These are phyloP conservation scores for Eucalyptus pauciflora DNA, from an alignment of 345 rosid species.

Conservation along the genomic window DNA sequence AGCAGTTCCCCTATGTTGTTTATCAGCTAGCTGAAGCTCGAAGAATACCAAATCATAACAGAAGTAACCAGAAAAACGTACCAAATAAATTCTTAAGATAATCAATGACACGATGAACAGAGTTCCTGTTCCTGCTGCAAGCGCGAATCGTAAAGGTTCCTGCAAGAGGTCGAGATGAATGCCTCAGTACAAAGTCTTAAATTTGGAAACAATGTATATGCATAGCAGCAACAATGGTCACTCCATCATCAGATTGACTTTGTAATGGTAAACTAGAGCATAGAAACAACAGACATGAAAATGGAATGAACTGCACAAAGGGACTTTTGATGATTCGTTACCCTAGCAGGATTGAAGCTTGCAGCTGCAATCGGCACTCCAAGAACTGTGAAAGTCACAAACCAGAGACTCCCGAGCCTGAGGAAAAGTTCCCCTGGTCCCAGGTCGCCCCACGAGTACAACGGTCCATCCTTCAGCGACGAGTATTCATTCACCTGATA, in stretches of 20 bases:
- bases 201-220: not conserved
- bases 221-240: not conserved
- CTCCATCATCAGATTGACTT: not conserved
- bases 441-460: conserved; percentile 92
- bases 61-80: conserved; percentile 3
- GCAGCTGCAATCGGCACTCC: conserved; percentile 93
- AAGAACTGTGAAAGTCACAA: conserved; percentile 62
- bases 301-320: not conserved
- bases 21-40: not conserved
- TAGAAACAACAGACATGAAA: not conserved
- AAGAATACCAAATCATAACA: not conserved
- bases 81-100: conserved; percentile 82
- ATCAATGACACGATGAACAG: conserved; percentile 75
- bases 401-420: conserved; percentile 91
- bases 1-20: not conserved
- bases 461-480: conserved; percentile 58
- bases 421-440: conserved; percentile 47
- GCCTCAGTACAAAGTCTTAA: not conserved
- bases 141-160: conserved; percentile 79
- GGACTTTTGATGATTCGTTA: conserved; percentile 1
- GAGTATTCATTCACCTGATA: conserved; percentile 85
- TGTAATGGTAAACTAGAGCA: not conserved
- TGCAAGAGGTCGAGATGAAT: conserved; percentile 7
- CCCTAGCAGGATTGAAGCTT: conserved; percentile 91
- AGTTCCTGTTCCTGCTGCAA: conserved; percentile 94